Evolutionary conservation across 73 alveolate genomes (phyloP), one percentile per base, ranked within the genome.

Genomic region (Paramecium sonneborni): DNA sequence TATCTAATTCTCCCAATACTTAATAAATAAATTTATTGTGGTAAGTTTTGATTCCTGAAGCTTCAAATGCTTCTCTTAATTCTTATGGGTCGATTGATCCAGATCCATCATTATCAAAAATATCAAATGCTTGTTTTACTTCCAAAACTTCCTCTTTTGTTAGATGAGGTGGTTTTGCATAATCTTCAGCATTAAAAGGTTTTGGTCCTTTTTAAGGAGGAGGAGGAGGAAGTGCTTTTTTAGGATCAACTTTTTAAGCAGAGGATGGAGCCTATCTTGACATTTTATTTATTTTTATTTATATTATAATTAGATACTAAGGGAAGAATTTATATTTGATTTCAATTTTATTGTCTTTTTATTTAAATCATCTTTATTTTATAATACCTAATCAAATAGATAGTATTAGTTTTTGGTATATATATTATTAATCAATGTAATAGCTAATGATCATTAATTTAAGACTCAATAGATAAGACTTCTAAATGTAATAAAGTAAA

Each of bases 81-180:
- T 97, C 99, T 56, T 82, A 93, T 14, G 99, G 99, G 68, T 97
- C 99, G 69, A 97, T 96, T 57, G 96, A 93, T 15, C 99, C 99
- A 58, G 98, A 93, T 20, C 97, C 98, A 76, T 95, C 98, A 52
- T 89, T 55, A 92, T 96, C 99, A 89, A 97, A 96, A 85, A 97
- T 94, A 92, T 72, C 86, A 72, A 72, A 72, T 30, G 86, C 86
- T 38, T 72, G 24, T 72, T 72, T 72, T 20, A 72, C 57, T 41
- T 72, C 86, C 35, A 72, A 32, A 38, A 72, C 86, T 38, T 72
- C 86, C 57, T 72, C 86, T 34, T 38, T 72, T 72, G 86, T 32
- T 21, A 72, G 67, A 72, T 72, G 97, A 98, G 97, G 97, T 96
- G 41, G 99, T 99, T 85, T 97, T 2, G 84, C 84, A 62, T 26